These are phyloP conservation scores for Backusella tarrabulga DNA, from an alignment of 192 early-diverging fungal species.

Conservation along the genomic window DNA sequence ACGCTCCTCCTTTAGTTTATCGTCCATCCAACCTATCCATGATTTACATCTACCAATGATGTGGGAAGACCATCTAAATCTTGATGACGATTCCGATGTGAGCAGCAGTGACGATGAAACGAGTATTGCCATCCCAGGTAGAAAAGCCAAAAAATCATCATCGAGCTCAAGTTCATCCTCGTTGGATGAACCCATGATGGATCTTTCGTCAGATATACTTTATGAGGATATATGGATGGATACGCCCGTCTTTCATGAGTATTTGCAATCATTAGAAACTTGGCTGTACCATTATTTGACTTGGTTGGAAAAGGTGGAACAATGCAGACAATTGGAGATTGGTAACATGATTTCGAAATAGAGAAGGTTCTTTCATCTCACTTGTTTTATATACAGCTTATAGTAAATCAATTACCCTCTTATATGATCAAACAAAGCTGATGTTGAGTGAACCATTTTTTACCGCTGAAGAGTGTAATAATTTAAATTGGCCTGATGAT, in stretches of 20 bases:
- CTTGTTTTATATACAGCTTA: not conserved
- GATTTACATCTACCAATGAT: not conserved
- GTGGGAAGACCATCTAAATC: not conserved
- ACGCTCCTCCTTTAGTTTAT: conserved; percentile 11
- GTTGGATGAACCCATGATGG: conserved; percentile 4
- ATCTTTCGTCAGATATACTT: conserved; percentile 9
- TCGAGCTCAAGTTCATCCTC: not conserved
- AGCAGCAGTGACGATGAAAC: conserved; percentile 6
- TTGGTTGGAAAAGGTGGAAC: conserved; percentile 21
- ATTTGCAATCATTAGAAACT: conserved; percentile 10
- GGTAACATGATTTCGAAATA: not conserved
- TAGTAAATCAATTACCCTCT: conserved; percentile 2
- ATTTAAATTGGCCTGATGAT: conserved; percentile 7
- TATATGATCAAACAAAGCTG: not conserved
- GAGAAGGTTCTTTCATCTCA: not conserved
- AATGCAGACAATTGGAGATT: conserved; percentile 20
- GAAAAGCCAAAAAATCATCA: conserved; percentile 2
- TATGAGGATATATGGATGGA: conserved; percentile 21
- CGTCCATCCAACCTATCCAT: conserved; percentile 8
- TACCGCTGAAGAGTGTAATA: conserved; percentile 7
- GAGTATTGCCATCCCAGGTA: conserved; percentile 6
- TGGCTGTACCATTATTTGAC: conserved; percentile 9
- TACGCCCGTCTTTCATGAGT: conserved; percentile 12
- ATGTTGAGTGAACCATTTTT: conserved; percentile 7
- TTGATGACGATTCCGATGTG: not conserved